Evolutionary conservation across 768 basidiomycete genomes (phyloP).

Genomic region (Leccinum fibrillosum): DNA sequence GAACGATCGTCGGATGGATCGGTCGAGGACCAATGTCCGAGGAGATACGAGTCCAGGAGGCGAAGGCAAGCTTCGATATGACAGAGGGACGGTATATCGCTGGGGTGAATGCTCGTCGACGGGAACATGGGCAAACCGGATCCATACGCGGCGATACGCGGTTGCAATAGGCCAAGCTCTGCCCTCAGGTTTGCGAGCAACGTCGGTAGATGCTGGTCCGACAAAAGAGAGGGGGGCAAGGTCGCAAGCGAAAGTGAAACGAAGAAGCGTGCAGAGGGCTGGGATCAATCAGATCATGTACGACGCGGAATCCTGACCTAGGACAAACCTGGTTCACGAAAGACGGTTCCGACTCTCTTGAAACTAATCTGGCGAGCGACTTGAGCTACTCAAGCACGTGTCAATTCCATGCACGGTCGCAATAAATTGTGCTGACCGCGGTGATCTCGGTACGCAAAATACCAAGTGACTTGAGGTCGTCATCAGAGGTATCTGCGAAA

Average conservation of each 20-base stretch:
- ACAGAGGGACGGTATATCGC: conserved; percentile 36
- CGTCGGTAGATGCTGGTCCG: conserved; percentile 25
- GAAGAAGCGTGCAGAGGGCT: conserved; percentile 58
- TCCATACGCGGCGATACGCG: conserved; percentile 37
- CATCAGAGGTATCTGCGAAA: conserved; percentile 33
- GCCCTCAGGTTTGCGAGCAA: conserved; percentile 32
- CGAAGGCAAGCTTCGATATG: conserved; percentile 55
- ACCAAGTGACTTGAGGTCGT: conserved; percentile 49
- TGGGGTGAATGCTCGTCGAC: conserved; percentile 6
- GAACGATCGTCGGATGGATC: conserved; percentile 13
- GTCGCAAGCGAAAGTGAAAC: conserved; percentile 46
- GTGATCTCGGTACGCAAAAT: conserved; percentile 56
- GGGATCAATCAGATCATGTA: conserved; percentile 5
- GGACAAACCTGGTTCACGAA: conserved; percentile 18
- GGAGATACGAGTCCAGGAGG: conserved; percentile 60
- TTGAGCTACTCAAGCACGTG: conserved; percentile 28
- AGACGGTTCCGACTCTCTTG: conserved; percentile 33
- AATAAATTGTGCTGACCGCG: conserved; percentile 39
- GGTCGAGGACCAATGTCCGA: conserved; percentile 49
- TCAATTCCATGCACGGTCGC: conserved; percentile 4
- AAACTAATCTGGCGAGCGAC: conserved; percentile 34
- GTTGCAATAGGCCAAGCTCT: conserved; percentile 39
- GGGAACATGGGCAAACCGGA: conserved; percentile 42
- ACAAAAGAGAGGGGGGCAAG: conserved; percentile 46
- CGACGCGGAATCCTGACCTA: background rate